phyloP scores from a whole-genome alignment of 75 land plant species.

The Gnetum montanum region DNA sequence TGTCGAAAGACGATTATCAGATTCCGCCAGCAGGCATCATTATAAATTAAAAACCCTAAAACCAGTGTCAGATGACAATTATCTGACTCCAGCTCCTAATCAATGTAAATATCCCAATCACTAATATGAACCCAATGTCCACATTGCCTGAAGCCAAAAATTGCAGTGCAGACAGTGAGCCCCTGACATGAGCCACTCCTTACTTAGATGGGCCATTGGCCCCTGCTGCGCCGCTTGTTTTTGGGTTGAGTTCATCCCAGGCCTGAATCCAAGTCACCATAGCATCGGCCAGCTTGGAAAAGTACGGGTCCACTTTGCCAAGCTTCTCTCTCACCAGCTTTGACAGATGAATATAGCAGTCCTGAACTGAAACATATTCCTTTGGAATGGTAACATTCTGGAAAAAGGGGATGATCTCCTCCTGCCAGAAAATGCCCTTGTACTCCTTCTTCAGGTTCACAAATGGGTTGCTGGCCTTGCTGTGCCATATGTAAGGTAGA shows the following conservation, averaged over 20 bases:
- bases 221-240: not conserved
- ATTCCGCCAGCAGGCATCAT: no score
- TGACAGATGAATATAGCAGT: constrained; percentile 65
- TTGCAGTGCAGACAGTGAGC: no score
- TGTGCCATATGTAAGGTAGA: constrained; percentile 74
- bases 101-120: no score
- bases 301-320: constrained; percentile 54
- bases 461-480: constrained; percentile 83
- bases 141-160: no score
- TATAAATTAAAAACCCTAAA: no score
- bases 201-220: constrained; percentile 10
- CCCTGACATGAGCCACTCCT: no score
- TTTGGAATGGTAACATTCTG: constrained; percentile 44
- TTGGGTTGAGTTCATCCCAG: constrained; percentile 70
- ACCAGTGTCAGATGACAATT: no score
- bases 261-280: constrained; percentile 91
- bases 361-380: constrained; percentile 66
- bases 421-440: constrained; percentile 86
- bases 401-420: constrained; percentile 79
- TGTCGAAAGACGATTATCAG: no score
- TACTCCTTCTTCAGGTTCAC: constrained; percentile 79
- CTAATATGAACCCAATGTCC: no score
- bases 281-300: constrained; percentile 69
- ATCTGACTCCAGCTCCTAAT: no score
- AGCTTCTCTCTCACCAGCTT: constrained; percentile 66